These are phyloP conservation scores for Lipomyces chichibuensis DNA, from an alignment of 805 yeast species.

Conservation along the genomic window DNA sequence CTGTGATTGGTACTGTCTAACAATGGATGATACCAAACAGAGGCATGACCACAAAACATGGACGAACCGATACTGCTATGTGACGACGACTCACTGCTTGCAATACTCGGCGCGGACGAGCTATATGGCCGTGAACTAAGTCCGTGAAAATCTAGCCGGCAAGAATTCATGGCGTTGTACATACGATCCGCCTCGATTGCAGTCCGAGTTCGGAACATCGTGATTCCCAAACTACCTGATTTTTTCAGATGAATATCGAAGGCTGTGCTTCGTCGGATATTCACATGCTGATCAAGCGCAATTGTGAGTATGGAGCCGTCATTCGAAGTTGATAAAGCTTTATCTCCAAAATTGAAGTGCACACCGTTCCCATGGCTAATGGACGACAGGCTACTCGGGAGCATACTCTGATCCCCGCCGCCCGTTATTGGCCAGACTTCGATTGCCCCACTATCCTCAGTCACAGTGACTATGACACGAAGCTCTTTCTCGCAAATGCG, in stretches of 20 bases:
- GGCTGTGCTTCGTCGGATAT: constrained; percentile 34
- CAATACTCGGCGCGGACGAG: constrained; percentile 24
- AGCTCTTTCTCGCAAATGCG: constrained; percentile 26
- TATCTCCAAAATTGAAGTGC: constrained; percentile 21
- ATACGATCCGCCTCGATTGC: constrained; percentile 37
- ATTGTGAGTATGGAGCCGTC: constrained; percentile 29
- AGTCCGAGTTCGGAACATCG: constrained; percentile 36
- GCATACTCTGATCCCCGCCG: background rate
- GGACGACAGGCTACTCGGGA: background rate
- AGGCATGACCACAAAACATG: background rate
- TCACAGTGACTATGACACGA: constrained; percentile 27
- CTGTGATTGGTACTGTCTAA: constrained; percentile 5
- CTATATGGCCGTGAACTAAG: constrained; percentile 22
- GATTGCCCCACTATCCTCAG: constrained; percentile 25
- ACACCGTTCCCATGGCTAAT: constrained; percentile 17
- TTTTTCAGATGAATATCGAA: constrained; percentile 36
- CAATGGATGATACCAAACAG: constrained; percentile 25
- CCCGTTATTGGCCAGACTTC: constrained; percentile 35
- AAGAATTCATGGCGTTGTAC: constrained; percentile 34
- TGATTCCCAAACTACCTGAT: constrained; percentile 20
- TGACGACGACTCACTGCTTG: constrained; percentile 28
- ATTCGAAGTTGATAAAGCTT: constrained; percentile 2
- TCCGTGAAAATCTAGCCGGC: constrained; percentile 19
- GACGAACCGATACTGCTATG: constrained; percentile 10
- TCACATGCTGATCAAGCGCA: constrained; percentile 20